Conservation (phyloP, 202 grass and related monocot genomes). For the Eragrostis tef region DNA sequence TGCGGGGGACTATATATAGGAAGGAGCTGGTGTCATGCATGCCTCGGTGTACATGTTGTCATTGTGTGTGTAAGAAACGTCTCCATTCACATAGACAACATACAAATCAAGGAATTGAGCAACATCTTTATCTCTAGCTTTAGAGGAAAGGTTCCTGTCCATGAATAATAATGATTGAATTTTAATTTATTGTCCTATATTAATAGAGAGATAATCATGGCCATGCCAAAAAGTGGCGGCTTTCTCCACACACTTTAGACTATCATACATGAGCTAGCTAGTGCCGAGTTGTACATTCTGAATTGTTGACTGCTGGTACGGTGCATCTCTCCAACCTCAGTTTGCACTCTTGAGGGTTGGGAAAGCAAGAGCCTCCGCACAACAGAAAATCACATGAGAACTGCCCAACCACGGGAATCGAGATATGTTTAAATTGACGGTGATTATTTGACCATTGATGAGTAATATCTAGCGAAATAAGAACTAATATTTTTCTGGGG, state of each 20-base stretch:
- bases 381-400: conserved; percentile 24
- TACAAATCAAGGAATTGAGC: neutral
- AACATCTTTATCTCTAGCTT: conserved; percentile 20
- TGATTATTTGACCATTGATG: neutral
- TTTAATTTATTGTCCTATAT: neutral
- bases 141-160: neutral
- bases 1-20: conserved; percentile 49
- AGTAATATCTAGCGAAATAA: neutral
- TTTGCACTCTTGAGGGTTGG: conserved; percentile 3
- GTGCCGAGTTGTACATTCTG: conserved; percentile 24
- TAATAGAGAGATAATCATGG: conserved; percentile 39
- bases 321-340: neutral
- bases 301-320: conserved; percentile 33
- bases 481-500: neutral
- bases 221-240: conserved; percentile 32
- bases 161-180: neutral
- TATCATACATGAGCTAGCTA: conserved; percentile 28
- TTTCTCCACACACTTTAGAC: conserved; percentile 38
- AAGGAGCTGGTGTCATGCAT: neutral
- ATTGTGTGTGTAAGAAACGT: neutral
- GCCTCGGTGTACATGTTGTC: neutral
- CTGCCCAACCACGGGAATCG: neutral
- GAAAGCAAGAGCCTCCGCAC: conserved; percentile 14
- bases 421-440: neutral
- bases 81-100: neutral